Conservation (phyloP, 805 yeast genomes). For the Saccharomycopsis amapae region DNA sequence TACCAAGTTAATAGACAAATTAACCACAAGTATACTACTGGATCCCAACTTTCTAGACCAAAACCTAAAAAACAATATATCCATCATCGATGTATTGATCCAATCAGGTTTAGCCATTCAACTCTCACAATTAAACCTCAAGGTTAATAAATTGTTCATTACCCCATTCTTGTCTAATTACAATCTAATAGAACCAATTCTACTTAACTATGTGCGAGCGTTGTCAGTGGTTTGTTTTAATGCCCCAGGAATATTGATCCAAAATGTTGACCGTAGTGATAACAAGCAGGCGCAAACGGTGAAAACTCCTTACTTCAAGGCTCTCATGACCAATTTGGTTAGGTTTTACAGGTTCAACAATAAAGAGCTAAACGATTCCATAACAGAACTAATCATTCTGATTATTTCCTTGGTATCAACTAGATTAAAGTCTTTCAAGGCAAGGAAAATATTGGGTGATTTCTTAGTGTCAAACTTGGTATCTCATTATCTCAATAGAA, state of each 20-base stretch:
- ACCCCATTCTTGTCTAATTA: not conserved
- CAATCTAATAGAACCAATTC: not conserved
- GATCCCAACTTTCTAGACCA: conserved; percentile 14
- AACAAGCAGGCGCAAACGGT: not conserved
- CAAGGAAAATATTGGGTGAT: not conserved
- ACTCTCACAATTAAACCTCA: not conserved
- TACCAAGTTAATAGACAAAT: conserved; percentile 12
- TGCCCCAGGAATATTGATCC: conserved; percentile 8
- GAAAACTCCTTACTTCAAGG: conserved; percentile 5
- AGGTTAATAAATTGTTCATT: not conserved
- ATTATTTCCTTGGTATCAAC: conserved; percentile 5
- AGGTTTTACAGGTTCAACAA: conserved; percentile 10
- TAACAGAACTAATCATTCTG: not conserved
- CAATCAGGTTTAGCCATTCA: conserved; percentile 11
- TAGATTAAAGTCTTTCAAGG: conserved; percentile 4
- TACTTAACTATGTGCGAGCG: conserved; percentile 12
- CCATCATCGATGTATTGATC: conserved; percentile 16
- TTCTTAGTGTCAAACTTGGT: conserved; percentile 4
- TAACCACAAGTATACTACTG: conserved; percentile 9
- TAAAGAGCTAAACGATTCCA: not conserved
- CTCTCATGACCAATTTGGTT: conserved; percentile 1
- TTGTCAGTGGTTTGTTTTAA: conserved; percentile 11
- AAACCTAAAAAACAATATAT: conserved; percentile 8
- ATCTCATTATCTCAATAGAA: not conserved
- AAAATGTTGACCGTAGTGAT: not conserved